phyloP scores from a whole-genome alignment of 306 rosid species.

The Comarum palustre region DNA sequence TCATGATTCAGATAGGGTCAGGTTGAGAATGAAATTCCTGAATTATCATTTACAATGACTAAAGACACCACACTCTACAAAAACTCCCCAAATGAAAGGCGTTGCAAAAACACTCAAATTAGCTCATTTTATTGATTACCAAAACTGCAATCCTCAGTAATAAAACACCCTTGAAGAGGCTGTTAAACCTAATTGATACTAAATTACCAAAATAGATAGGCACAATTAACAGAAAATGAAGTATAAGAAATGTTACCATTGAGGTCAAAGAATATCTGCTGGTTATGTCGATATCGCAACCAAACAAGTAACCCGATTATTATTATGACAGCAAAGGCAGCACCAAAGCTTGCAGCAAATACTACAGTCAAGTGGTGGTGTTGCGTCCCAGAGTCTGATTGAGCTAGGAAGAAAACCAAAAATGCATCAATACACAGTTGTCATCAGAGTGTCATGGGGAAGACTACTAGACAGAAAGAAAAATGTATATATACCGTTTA shows the following conservation, averaged over 20 bases:
- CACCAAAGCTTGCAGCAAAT: conserved; percentile 80
- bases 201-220: neutral
- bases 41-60: neutral
- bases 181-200: neutral
- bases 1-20: neutral
- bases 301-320: conserved; percentile 62
- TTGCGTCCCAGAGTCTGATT: conserved; percentile 49
- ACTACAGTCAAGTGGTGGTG: conserved; percentile 70
- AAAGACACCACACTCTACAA: neutral
- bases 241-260: conserved; percentile 53
- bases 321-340: conserved; percentile 56
- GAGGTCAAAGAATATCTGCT: conserved; percentile 95
- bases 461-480: conserved; percentile 2
- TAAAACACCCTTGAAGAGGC: neutral
- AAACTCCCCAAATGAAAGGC: neutral
- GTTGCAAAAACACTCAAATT: conserved; percentile 1
- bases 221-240: neutral
- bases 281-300: conserved; percentile 88
- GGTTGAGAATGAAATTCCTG: neutral
- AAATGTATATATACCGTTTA: conserved; percentile 43
- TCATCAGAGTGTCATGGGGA: conserved; percentile 17
- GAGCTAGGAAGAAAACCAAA: conserved; percentile 42
- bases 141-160: neutral
- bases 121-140: neutral
- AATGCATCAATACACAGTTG: conserved; percentile 23